These are phyloP conservation scores for Fusarium oxysporum DNA, from an alignment of 2,329 filamentous ascomycete genomes.

Conservation along the genomic window DNA sequence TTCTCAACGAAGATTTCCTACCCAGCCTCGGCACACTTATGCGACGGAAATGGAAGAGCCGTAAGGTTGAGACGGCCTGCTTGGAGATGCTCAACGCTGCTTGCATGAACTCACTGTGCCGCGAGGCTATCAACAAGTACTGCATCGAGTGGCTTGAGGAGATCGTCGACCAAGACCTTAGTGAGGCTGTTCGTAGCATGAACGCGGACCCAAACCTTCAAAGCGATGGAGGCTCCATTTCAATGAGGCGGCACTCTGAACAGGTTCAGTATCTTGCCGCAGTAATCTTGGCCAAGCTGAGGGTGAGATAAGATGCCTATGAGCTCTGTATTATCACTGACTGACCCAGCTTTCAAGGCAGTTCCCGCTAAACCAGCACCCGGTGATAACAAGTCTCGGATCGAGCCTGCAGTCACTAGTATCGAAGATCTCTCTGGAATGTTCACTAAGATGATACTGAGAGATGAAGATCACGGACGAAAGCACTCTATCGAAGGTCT, in stretches of 20 bases:
- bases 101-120: slow-evolving; percentile 84
- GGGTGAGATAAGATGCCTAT: slow-evolving; percentile 55
- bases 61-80: slow-evolving; percentile 86
- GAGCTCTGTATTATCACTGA: slow-evolving; percentile 53
- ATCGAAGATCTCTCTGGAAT: slow-evolving; percentile 74
- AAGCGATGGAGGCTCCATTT: slow-evolving; percentile 68
- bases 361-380: slow-evolving; percentile 59
- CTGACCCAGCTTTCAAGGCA: slow-evolving; percentile 66
- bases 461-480: slow-evolving; percentile 66
- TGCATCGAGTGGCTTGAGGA: slow-evolving; percentile 90
- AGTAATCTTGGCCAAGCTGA: slow-evolving; percentile 79
- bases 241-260: slow-evolving; percentile 70
- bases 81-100: slow-evolving; percentile 92
- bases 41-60: slow-evolving; percentile 83
- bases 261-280: slow-evolving; percentile 75
- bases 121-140: slow-evolving; percentile 85
- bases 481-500: slow-evolving; percentile 88
- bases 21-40: slow-evolving; percentile 80
- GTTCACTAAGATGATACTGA: slow-evolving; percentile 75
- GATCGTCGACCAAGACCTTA: slow-evolving; percentile 78
- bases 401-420: slow-evolving; percentile 67
- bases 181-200: slow-evolving; percentile 62
- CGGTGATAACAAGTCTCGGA: slow-evolving; percentile 56
- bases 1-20: slow-evolving; percentile 90
- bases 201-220: slow-evolving; percentile 68